Evolutionary conservation across 2,329 filamentous ascomycete species (phyloP).

Genomic region (Chrysosporium queenslandicum): DNA sequence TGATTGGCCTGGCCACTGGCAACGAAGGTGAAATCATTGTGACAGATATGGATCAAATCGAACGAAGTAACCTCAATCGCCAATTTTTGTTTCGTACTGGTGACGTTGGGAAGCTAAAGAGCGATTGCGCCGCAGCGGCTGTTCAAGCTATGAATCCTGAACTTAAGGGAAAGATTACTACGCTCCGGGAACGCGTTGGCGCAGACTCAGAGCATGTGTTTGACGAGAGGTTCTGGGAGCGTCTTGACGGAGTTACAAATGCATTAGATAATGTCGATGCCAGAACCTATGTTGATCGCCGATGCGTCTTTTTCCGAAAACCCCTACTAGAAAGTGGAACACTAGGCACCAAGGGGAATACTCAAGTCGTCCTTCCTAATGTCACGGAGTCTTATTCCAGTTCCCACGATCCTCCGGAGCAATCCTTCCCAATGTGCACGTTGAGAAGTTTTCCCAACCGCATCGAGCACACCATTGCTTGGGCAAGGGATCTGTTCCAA

Average conservation of each 20-base stretch:
- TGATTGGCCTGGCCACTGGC: constrained; percentile 89
- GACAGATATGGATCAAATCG: constrained; percentile 97
- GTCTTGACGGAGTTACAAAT: constrained; percentile 85
- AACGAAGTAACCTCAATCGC: constrained; percentile 96
- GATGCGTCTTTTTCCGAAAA: constrained; percentile 98
- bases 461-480: constrained; percentile 97
- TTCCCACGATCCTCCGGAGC: constrained; percentile 94
- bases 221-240: constrained; percentile 83
- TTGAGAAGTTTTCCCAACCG: constrained; percentile 94
- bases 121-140: constrained; percentile 81
- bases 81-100: constrained; percentile 92
- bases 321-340: constrained; percentile 92
- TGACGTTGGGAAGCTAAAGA: constrained; percentile 95
- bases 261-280: constrained; percentile 96
- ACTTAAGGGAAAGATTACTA: constrained; percentile 71
- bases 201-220: constrained; percentile 88
- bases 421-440: constrained; percentile 98
- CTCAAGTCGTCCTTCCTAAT: constrained; percentile 82
- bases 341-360: constrained; percentile 93
- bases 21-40: constrained; percentile 81
- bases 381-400: constrained; percentile 95
- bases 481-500: constrained; percentile 94
- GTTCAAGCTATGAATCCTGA: constrained; percentile 95
- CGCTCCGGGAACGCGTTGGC: constrained; percentile 80
- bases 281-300: constrained; percentile 86